Evolutionary conservation across 352 stramenopile species (phyloP).

Genomic region (Phytophthora crassamura): DNA sequence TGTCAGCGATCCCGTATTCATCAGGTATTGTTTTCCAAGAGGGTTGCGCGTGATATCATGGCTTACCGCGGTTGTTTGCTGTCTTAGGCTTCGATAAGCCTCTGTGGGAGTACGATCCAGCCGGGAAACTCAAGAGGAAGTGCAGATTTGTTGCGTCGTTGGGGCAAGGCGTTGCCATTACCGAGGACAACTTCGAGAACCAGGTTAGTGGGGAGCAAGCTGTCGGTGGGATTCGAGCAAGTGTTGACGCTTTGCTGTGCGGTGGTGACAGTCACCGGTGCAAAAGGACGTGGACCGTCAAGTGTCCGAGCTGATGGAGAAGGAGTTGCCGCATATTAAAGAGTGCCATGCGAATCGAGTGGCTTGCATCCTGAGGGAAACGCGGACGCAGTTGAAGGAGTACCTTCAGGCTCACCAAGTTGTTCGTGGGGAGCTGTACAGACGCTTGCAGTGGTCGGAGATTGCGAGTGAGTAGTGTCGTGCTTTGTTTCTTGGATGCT

Average conservation of each 20-base stretch:
- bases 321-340: slow-evolving; percentile 43
- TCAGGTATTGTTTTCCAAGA: slow-evolving; percentile 11
- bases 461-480: slow-evolving; percentile 38
- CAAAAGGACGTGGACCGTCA: slow-evolving; percentile 39
- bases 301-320: slow-evolving; percentile 43
- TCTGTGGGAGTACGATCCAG: slow-evolving; percentile 49
- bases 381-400: slow-evolving; percentile 38
- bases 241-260: not conserved
- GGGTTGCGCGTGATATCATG: too few species aligned
- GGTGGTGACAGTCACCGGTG: slow-evolving; percentile 18
- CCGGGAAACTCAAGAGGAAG: slow-evolving; percentile 37
- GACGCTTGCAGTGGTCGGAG: slow-evolving; percentile 37
- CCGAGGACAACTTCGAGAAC: slow-evolving; percentile 23
- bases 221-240: not conserved
- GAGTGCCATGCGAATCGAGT: slow-evolving; percentile 53
- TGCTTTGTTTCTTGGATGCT: not conserved
- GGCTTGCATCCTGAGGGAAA: slow-evolving; percentile 38
- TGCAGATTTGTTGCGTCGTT: slow-evolving; percentile 31
- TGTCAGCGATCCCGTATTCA: slow-evolving; percentile 33
- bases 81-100: slow-evolving; percentile 45
- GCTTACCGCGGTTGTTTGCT: not conserved
- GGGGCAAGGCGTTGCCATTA: slow-evolving; percentile 23
- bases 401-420: slow-evolving; percentile 32
- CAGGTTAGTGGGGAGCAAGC: slow-evolving; percentile 23
- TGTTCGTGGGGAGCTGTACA: slow-evolving; percentile 33